Evolutionary conservation across 2,329 filamentous ascomycete species (phyloP).

Genomic region (Pyrenophora teres): DNA sequence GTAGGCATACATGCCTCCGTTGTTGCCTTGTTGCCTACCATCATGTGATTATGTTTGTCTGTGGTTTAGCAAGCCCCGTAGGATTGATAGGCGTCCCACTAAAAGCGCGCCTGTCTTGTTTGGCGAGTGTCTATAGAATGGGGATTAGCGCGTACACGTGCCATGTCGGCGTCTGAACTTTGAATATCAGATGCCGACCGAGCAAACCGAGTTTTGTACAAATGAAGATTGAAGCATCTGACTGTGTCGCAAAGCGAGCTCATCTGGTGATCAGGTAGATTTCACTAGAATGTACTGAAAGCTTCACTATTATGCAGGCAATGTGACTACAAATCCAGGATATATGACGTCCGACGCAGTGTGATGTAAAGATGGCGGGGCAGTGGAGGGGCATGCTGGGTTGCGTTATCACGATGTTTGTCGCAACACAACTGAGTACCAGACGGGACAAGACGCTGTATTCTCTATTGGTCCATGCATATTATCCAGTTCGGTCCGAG

Average conservation of each 20-base stretch:
- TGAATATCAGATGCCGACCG: constrained; percentile 10
- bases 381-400: constrained; percentile 7
- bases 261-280: no score
- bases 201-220: not conserved
- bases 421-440: constrained; percentile 15
- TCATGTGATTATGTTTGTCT: not conserved
- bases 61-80: not conserved
- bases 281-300: not conserved
- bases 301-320: no score
- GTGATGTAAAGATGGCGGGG: constrained; percentile 12
- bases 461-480: constrained; percentile 6
- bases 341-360: no score
- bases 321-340: no score
- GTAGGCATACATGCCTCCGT: not conserved
- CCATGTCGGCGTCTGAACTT: constrained; percentile 17
- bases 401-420: constrained; percentile 6
- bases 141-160: constrained; percentile 11
- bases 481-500: constrained; percentile 31
- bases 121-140: not conserved
- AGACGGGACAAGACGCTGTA: not conserved
- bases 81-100: not conserved
- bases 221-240: not conserved
- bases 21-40: constrained; percentile 11
- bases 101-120: not conserved
- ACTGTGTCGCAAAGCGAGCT: not conserved